Evolutionary conservation across 2,329 filamentous ascomycete species (phyloP), one percentile per base, ranked within the genome.

Genomic region (Fusarium albosuccineum): DNA sequence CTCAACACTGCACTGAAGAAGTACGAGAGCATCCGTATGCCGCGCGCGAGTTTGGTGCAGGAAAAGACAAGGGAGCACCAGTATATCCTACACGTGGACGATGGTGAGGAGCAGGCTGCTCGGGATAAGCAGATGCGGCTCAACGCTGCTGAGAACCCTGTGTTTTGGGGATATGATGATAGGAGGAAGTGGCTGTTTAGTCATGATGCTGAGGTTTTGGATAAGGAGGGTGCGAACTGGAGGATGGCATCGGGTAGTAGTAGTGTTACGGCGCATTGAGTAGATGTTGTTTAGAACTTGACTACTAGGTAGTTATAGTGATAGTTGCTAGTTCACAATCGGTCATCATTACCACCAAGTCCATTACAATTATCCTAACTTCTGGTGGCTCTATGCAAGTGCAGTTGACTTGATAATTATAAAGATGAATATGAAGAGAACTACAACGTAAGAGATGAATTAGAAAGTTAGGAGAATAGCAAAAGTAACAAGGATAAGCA

Each of bases 1-100:
- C 14, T 48, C 4, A 13, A 11, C 9, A 22, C 52, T 5, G 52
- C 52, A 2, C 33, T 55, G 6, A n/a, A 14, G 4, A 46, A 39
- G 22, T 46, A 55, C 6, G 29, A 48, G 33, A 17, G 33, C 16
- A 58, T 68, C 29, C 69, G 70, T 16, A 51, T 60, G 50, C 65
- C 68, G 2, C 60, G 72, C 3, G 66, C 67, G 8, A 54, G 54
- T 10, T 40, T 67, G 2, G 50, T 74, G 14, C 70, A 72, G 54
- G 46, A 52, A n/a, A 67, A 67, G 37, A 68, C 55, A 9, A 49
- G 68, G 7, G 61, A 67, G 60, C 64, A 89, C 64, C 87, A 89
- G 69, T 82, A 85, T 66, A 77, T 89, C 1, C 88, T 88, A 49
- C 87, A 89, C 62, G 74, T 89, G 5, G 82, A 84, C 9, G 87